These are phyloP conservation scores for Rubia occidens DNA, from an alignment of 305 asterid species.

Conservation along the genomic window DNA sequence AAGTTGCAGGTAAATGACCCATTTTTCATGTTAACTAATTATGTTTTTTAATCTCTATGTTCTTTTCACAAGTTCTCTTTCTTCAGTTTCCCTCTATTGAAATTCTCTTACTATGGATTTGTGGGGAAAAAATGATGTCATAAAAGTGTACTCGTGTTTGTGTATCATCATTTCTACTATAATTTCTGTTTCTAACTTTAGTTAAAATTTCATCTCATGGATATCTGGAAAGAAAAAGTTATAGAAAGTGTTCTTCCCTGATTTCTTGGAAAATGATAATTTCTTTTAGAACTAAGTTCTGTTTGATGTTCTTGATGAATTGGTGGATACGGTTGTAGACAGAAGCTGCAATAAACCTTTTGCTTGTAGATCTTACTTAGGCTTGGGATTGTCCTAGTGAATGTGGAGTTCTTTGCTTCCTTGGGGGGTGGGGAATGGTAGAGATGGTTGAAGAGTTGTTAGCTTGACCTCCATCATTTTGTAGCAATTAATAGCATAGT, in stretches of 20 bases:
- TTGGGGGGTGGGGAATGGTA: no score
- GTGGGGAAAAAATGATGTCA: neutral
- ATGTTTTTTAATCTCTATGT: constrained; percentile 7
- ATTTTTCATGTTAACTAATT: constrained; percentile 15
- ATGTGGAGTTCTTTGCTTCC: no score
- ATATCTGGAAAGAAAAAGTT: neutral
- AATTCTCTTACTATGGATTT: neutral
- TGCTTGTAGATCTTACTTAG: neutral
- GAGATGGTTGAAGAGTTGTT: neutral
- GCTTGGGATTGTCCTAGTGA: no score
- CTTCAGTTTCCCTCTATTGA: constrained; percentile 3
- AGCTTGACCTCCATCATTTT: neutral
- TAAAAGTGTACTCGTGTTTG: neutral
- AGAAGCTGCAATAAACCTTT: neutral
- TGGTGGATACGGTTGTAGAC: neutral
- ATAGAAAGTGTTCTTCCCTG: neutral
- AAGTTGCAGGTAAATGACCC: constrained; percentile 67
- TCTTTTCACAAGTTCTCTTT: neutral
- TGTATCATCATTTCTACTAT: neutral
- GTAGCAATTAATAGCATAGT: neutral
- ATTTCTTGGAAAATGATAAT: neutral
- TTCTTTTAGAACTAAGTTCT: neutral
- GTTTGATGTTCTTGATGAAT: neutral
- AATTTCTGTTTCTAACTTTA: neutral
- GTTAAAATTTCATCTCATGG: neutral